phyloP scores from a whole-genome alignment of 768 basidiomycete species.

The Lentinula lateritia region DNA sequence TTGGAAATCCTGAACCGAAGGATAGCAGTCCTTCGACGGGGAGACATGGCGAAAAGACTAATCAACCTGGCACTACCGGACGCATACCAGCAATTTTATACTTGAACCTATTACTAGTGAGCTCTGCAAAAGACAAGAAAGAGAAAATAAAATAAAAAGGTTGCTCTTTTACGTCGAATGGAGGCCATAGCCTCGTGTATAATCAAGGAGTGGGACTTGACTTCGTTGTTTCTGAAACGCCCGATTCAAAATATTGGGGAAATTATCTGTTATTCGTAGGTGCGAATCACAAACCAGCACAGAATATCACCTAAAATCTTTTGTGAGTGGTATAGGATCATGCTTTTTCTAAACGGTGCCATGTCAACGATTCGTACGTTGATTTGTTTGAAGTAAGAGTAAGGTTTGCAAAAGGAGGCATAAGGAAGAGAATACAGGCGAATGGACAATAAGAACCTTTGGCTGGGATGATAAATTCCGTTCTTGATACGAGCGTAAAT shows the following conservation, averaged over 20 bases:
- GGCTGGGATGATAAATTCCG: constrained; percentile 36
- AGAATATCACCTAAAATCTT: constrained; percentile 32
- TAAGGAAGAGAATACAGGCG: constrained; percentile 27
- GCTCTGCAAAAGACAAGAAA: constrained; percentile 20
- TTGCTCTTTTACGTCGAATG: constrained; percentile 37
- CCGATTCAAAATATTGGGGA: constrained; percentile 32
- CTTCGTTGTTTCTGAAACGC: constrained; percentile 34
- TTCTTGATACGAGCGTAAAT: constrained; percentile 24
- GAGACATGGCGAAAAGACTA: constrained; percentile 28
- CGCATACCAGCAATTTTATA: constrained; percentile 40
- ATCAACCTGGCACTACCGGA: constrained; percentile 19
- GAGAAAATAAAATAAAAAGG: constrained; percentile 35
- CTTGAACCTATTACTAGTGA: constrained; percentile 21
- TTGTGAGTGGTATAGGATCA: constrained; percentile 37
- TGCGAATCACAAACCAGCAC: constrained; percentile 35
- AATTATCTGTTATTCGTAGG: constrained; percentile 40
- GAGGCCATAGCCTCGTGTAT: constrained; percentile 30
- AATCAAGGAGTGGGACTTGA: constrained; percentile 33
- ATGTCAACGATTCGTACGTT: constrained; percentile 49
- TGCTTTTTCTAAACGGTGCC: constrained; percentile 39
- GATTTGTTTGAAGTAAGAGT: constrained; percentile 21
- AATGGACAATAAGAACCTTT: constrained; percentile 49
- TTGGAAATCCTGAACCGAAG: constrained; percentile 45
- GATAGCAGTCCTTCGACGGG: constrained; percentile 36
- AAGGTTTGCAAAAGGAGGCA: constrained; percentile 33